Evolutionary conservation across 2,329 filamentous ascomycete species (phyloP).

Genomic region (Hymenoscyphus repandus): DNA sequence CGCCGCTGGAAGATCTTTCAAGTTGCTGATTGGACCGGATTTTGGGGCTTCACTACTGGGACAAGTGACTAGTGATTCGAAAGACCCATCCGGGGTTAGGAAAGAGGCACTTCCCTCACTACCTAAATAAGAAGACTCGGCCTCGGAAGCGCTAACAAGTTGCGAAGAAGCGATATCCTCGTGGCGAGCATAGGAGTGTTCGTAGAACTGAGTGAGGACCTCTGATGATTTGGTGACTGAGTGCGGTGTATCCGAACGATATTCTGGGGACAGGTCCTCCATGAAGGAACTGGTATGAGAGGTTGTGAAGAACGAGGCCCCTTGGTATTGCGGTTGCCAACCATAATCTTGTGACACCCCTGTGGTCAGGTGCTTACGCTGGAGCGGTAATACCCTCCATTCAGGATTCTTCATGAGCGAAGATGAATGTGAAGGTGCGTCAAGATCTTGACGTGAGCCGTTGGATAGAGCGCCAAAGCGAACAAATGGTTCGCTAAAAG

Average conservation of each 20-base stretch:
- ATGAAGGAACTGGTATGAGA: constrained; percentile 33
- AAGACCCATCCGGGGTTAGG: constrained; percentile 31
- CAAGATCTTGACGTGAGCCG: background rate
- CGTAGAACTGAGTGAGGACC: constrained; percentile 61
- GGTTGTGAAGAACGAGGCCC: constrained; percentile 44
- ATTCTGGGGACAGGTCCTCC: constrained; percentile 16
- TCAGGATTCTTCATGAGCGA: constrained; percentile 5
- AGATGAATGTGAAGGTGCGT: background rate
- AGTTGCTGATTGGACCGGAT: constrained; percentile 47
- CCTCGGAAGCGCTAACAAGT: constrained; percentile 32
- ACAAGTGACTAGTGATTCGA: constrained; percentile 29
- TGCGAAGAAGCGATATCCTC: constrained; percentile 61
- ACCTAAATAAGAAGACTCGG: constrained; percentile 16
- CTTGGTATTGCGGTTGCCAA: constrained; percentile 29
- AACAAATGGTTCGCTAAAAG: constrained; percentile 38
- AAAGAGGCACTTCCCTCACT: constrained; percentile 33
- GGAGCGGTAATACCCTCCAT: constrained; percentile 52
- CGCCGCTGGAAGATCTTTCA: constrained; percentile 67
- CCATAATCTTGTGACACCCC: constrained; percentile 46
- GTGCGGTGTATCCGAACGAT: constrained; percentile 1
- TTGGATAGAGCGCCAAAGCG: constrained; percentile 32
- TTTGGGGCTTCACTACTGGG: constrained; percentile 22
- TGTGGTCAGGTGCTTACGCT: constrained; percentile 41
- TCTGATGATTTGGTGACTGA: constrained; percentile 23
- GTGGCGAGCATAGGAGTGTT: constrained; percentile 71